Evolutionary conservation across 2,329 filamentous ascomycete genomes (phyloP).

Genomic region (Rachicladosporium sp.): DNA sequence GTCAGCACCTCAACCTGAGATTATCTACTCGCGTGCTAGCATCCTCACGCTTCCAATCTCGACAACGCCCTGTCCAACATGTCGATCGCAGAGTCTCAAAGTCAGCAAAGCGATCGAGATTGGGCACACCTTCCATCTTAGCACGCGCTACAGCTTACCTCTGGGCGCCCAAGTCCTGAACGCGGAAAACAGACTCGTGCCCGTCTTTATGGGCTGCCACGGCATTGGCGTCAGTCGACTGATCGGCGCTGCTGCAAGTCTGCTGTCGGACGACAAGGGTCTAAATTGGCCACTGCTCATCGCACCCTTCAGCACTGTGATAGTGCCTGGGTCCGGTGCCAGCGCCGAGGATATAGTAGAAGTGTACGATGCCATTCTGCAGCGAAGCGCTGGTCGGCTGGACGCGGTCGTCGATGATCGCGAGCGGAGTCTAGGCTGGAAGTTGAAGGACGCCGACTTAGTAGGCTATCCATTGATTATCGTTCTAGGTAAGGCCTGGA

Average conservation of each 20-base stretch:
- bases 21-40: slow-evolving; percentile 24
- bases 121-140: slow-evolving; percentile 89
- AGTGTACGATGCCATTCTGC: slow-evolving; percentile 65
- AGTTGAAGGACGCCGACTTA: slow-evolving; percentile 77
- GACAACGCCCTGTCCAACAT: slow-evolving; percentile 64
- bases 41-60: slow-evolving; percentile 53
- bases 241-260: slow-evolving; percentile 72
- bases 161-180: slow-evolving; percentile 51
- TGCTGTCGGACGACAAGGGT: slow-evolving; percentile 57
- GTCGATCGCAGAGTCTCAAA: slow-evolving; percentile 48
- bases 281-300: slow-evolving; percentile 81
- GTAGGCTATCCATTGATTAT: slow-evolving; percentile 79
- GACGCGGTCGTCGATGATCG: slow-evolving; percentile 66
- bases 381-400: too few species aligned
- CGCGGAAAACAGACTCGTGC: slow-evolving; percentile 29
- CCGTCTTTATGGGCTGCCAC: slow-evolving; percentile 90
- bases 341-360: slow-evolving; percentile 7
- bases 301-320: slow-evolving; percentile 66
- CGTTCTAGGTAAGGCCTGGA: slow-evolving; percentile 63
- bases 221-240: slow-evolving; percentile 89
- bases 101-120: slow-evolving; percentile 71
- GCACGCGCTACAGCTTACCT: slow-evolving; percentile 72
- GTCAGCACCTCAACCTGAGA: neutral
- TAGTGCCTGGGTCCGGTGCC: slow-evolving; percentile 39
- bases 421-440: slow-evolving; percentile 60